Conservation (phyloP, 495 filamentous ascomycete genomes). For the Neurospora tetrasperma region DNA sequence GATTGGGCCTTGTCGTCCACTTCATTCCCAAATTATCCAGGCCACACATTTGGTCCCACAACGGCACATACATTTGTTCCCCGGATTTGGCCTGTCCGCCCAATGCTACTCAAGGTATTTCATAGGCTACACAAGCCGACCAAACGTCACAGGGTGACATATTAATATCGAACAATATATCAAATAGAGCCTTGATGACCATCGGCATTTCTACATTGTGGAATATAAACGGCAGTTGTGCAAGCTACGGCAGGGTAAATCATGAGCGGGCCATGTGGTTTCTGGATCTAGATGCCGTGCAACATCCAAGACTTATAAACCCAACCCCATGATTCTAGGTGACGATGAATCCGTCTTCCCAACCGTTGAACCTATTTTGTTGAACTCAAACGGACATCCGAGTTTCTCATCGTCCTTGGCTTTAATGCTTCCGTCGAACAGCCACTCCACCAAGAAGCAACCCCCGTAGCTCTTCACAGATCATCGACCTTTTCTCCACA, state of each 20-base stretch:
- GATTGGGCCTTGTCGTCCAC: not conserved
- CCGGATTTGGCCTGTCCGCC: not conserved
- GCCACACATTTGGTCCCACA: not conserved
- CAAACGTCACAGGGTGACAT: not conserved
- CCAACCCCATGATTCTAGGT: not conserved
- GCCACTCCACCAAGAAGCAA: not conserved
- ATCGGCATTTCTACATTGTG: slow-evolving; percentile 6
- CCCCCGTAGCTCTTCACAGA: not conserved
- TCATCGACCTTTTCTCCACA: slow-evolving; percentile 1
- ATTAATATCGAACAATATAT: slow-evolving; percentile 6
- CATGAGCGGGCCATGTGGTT: not conserved
- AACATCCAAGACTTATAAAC: not conserved
- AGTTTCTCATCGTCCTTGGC: not conserved
- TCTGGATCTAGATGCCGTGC: no score
- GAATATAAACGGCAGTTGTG: slow-evolving; percentile 4
- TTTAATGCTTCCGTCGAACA: not conserved
- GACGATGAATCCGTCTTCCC: not conserved
- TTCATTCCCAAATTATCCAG: not conserved
- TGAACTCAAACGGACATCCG: not conserved
- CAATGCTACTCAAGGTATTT: not conserved
- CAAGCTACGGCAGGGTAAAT: not conserved
- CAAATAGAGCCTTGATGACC: not conserved
- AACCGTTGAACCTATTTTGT: not conserved
- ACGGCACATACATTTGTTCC: not conserved
- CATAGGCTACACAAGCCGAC: not conserved